phyloP scores from a whole-genome alignment of 305 asterid species.

The Withania somnifera region DNA sequence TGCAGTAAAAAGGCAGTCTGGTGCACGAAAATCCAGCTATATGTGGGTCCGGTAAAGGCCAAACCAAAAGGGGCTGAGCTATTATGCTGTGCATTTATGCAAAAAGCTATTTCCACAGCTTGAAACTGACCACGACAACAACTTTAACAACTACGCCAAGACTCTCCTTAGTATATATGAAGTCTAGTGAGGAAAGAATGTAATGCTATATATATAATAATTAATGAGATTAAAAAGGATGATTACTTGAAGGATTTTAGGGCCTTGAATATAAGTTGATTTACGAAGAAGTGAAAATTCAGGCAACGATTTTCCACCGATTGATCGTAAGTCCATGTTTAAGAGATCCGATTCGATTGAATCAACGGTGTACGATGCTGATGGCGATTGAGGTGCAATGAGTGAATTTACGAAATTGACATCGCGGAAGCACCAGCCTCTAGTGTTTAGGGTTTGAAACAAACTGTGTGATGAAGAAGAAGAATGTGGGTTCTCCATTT shows the following conservation, averaged over 20 bases:
- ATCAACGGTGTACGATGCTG: conserved; percentile 26
- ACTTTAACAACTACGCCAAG: no score
- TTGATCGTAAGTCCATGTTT: conserved; percentile 58
- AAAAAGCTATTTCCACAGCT: no score
- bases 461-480: conserved; percentile 18
- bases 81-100: no score
- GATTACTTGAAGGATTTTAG: conserved; percentile 66
- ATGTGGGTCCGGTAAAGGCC: no score
- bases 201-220: no score
- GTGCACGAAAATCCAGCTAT: no score
- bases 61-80: no score
- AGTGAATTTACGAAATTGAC: conserved; percentile 30
- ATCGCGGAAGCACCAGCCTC: conserved; percentile 69
- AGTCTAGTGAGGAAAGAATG: no score
- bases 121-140: no score
- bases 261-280: conserved; percentile 51
- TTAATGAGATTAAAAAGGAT: no score
- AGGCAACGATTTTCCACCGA: conserved; percentile 73
- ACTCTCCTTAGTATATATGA: no score
- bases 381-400: conserved; percentile 26
- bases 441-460: conserved; percentile 30
- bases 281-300: conserved; percentile 42
- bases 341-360: conserved; percentile 62
- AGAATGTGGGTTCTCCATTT: conserved; percentile 26
- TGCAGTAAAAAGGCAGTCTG: no score